Evolutionary conservation across 495 filamentous ascomycete species (phyloP).

Genomic region (Ramalina intermedia): DNA sequence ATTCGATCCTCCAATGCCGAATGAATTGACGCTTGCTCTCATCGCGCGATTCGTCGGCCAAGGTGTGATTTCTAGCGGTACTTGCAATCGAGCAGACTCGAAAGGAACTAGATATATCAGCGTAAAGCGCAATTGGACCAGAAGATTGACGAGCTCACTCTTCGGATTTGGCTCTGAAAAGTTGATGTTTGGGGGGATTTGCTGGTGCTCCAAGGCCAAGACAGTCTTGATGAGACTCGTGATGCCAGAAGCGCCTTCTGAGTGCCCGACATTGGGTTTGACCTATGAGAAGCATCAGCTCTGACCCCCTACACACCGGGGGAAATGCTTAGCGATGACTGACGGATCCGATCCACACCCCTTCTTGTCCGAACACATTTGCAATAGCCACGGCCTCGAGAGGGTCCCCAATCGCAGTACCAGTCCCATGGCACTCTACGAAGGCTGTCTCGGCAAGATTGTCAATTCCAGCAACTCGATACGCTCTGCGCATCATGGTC

Average conservation of each 20-base stretch:
- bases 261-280: conserved; percentile 34
- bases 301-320: no score
- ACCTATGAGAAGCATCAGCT: conserved; percentile 5
- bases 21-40: conserved; percentile 27
- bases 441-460: conserved; percentile 18
- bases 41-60: conserved; percentile 14
- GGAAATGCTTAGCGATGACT: conserved; percentile 8
- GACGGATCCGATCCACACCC: conserved; percentile 3
- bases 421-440: conserved; percentile 32
- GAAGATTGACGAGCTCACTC: conserved; percentile 8
- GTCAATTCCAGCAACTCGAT: conserved; percentile 17
- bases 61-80: conserved; percentile 11
- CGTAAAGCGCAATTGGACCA: no score
- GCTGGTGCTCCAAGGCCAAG: conserved; percentile 29
- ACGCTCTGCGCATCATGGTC: conserved; percentile 22
- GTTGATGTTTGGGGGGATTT: conserved; percentile 31
- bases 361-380: background rate
- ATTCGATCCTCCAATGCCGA: conserved; percentile 37
- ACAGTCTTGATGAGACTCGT: conserved; percentile 41
- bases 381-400: conserved; percentile 16
- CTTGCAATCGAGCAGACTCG: no score
- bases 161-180: conserved; percentile 25
- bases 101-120: no score
- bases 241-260: conserved; percentile 26
- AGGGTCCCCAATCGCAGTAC: conserved; percentile 18